Evolutionary conservation across 1,139 yeast genomes (phyloP).

Genomic region (Suhomyces taliae): DNA sequence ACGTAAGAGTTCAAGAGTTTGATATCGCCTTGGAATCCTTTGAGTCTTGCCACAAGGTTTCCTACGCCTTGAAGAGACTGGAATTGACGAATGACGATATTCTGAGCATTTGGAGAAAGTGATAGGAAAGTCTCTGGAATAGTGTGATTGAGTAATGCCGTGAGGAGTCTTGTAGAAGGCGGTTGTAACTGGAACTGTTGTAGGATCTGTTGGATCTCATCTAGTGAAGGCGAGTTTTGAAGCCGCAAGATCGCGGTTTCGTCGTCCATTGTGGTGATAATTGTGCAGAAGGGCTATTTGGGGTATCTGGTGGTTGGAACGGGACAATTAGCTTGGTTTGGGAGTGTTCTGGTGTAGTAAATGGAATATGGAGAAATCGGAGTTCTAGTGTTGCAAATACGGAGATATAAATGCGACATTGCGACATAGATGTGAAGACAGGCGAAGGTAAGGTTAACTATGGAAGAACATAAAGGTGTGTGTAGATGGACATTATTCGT

Average conservation of each 20-base stretch:
- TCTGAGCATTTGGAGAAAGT: slow-evolving; percentile 16
- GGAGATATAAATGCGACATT: too few species aligned
- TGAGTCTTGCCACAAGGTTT: slow-evolving; percentile 25
- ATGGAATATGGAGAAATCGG: too few species aligned
- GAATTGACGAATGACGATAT: slow-evolving; percentile 17
- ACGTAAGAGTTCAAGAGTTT: slow-evolving; percentile 5
- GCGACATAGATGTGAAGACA: too few species aligned
- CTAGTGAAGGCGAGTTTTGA: slow-evolving; percentile 22
- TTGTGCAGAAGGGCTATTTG: not conserved
- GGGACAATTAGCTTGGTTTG: too few species aligned
- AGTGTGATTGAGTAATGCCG: slow-evolving; percentile 31
- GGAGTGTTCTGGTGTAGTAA: too few species aligned
- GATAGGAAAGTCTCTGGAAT: slow-evolving; percentile 27
- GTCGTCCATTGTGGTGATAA: not conserved
- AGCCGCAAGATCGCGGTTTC: slow-evolving; percentile 12
- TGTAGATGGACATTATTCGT: too few species aligned
- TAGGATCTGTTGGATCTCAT: slow-evolving; percentile 16
- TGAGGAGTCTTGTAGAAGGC: slow-evolving; percentile 14
- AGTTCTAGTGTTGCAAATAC: too few species aligned
- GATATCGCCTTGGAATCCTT: slow-evolving; percentile 1
- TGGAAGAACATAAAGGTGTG: too few species aligned
- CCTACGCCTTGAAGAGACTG: slow-evolving; percentile 31
- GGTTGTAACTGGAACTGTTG: slow-evolving; percentile 6
- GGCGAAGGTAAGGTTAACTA: too few species aligned
- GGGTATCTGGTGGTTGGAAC: too few species aligned